Evolutionary conservation across 495 filamentous ascomycete genomes (phyloP).

Genomic region (Hyaloscypha hepaticicola): DNA sequence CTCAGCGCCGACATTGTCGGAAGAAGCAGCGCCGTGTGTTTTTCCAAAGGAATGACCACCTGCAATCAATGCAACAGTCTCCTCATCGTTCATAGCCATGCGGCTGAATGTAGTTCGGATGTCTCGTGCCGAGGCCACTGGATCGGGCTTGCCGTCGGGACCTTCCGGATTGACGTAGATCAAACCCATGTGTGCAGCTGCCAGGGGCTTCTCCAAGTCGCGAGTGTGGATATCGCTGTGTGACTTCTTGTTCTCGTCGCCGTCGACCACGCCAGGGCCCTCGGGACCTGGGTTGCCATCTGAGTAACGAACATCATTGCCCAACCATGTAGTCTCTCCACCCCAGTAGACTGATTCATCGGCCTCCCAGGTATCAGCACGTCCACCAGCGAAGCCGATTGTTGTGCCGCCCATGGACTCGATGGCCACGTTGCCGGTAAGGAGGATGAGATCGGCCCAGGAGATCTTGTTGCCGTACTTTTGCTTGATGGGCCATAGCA

Average conservation of each 20-base stretch:
- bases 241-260: constrained; percentile 45
- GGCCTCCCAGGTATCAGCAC: constrained; percentile 66
- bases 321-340: constrained; percentile 67
- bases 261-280: constrained; percentile 42
- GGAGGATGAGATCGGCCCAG: constrained; percentile 67
- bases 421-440: constrained; percentile 71
- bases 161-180: constrained; percentile 79
- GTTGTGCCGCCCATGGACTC: constrained; percentile 74
- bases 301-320: constrained; percentile 64
- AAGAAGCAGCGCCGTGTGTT: constrained; percentile 65
- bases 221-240: constrained; percentile 56
- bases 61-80: constrained; percentile 72
- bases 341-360: constrained; percentile 76
- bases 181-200: constrained; percentile 67
- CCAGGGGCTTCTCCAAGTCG: constrained; percentile 62
- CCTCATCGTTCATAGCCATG: constrained; percentile 79
- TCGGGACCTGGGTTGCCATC: constrained; percentile 46
- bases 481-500: constrained; percentile 77
- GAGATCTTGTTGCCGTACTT: constrained; percentile 81
- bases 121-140: constrained; percentile 62
- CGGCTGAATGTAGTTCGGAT: constrained; percentile 69
- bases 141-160: constrained; percentile 67
- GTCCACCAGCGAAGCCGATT: constrained; percentile 70
- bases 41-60: constrained; percentile 75
- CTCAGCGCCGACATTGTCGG: constrained; percentile 58